These are phyloP conservation scores for Olyra latifolia DNA, from an alignment of 176 grass and related monocot species.

Conservation along the genomic window DNA sequence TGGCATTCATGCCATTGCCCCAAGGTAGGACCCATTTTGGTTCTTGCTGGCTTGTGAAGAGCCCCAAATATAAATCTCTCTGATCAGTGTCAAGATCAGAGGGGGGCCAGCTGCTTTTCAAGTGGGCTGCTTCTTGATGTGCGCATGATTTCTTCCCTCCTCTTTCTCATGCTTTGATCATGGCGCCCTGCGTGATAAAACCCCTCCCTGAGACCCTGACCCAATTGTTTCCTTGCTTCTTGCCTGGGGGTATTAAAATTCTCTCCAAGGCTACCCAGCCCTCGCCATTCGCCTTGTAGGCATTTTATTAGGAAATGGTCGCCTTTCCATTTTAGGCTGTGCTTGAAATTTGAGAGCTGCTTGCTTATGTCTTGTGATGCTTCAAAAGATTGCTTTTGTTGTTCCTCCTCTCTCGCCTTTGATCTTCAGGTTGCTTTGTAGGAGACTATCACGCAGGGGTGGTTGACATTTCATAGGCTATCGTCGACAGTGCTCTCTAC, in stretches of 20 bases:
- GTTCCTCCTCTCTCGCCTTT: background rate
- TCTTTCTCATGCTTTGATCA: constrained; percentile 37
- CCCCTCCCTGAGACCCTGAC: constrained; percentile 38
- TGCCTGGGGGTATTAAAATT: background rate
- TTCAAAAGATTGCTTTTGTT: background rate
- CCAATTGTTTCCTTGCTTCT: constrained; percentile 42
- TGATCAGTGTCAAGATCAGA: constrained; percentile 54
- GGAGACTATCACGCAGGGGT: constrained; percentile 2
- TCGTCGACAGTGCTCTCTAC: constrained; percentile 24
- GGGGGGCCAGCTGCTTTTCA: constrained; percentile 47
- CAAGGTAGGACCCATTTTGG: constrained; percentile 46
- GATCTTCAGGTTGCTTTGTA: background rate
- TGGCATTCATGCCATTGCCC: constrained; percentile 8
- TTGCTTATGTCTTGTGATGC: background rate
- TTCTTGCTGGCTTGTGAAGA: constrained; percentile 48
- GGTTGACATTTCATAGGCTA: constrained; percentile 29
- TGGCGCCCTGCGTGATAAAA: constrained; percentile 54
- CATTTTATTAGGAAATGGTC: constrained; percentile 82
- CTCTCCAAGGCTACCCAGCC: background rate
- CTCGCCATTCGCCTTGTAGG: constrained; percentile 47
- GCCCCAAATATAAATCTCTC: constrained; percentile 34
- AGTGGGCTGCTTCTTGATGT: constrained; percentile 40
- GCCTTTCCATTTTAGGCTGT: constrained; percentile 58
- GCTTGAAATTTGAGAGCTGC: background rate
- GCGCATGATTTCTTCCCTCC: constrained; percentile 35